phyloP scores from a whole-genome alignment of 2,329 filamentous ascomycete species.

The Chrysoporthe cubensis region DNA sequence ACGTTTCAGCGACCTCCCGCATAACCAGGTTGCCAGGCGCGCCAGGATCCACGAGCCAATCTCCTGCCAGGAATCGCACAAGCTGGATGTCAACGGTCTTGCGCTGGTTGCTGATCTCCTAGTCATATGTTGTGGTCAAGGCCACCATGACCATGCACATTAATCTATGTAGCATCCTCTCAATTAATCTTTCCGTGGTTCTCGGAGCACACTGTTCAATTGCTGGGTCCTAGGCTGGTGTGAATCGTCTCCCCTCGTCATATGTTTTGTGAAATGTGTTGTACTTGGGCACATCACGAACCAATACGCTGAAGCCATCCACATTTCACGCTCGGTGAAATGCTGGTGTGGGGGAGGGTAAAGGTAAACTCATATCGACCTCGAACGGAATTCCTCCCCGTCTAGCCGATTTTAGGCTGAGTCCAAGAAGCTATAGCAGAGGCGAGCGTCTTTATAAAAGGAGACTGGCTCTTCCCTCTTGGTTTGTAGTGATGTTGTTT shows the following conservation, averaged over 20 bases:
- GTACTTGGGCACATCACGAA: not conserved
- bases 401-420: slow-evolving; percentile 14
- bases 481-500: not conserved
- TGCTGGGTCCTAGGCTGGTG: slow-evolving; percentile 8
- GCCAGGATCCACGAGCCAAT: slow-evolving; percentile 9
- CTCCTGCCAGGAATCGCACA: not conserved
- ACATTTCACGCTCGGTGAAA: not conserved
- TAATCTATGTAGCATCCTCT: slow-evolving; percentile 12
- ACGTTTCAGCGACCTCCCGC: slow-evolving; percentile 12
- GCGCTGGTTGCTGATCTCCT: not conserved
- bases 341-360: not conserved
- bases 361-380: slow-evolving; percentile 8
- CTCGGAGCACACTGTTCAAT: slow-evolving; percentile 16
- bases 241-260: not conserved
- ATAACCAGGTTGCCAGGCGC: slow-evolving; percentile 8
- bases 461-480: not conserved
- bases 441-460: not conserved
- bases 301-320: slow-evolving; percentile 4
- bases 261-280: not conserved
- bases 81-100: not conserved
- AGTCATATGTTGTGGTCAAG: slow-evolving; percentile 4
- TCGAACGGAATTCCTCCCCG: slow-evolving; percentile 15
- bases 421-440: not conserved
- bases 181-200: slow-evolving; percentile 4
- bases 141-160: slow-evolving; percentile 6